A percentile compares a stretch with the other conserved stretches of the same genome.
Evolutionary conservation across 163 green algal genomes (phyloP).

Genomic region (Picocystis sp.): DNA sequence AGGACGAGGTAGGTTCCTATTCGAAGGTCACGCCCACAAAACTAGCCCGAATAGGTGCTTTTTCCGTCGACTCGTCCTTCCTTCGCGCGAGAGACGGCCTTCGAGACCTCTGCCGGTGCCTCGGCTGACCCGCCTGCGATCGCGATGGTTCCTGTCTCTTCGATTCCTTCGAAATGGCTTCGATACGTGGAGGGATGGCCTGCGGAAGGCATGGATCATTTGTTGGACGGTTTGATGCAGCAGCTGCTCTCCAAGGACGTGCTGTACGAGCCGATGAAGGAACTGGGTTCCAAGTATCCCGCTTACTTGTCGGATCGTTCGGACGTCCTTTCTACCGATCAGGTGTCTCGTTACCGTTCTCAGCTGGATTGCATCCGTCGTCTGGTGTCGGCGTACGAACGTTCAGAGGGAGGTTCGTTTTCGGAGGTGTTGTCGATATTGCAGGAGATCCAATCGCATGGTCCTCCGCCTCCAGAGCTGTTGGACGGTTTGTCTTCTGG

Average conservation of each 20-base stretch:
- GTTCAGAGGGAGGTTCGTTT: conserved; percentile 13
- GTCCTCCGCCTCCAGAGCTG: conserved; percentile 14
- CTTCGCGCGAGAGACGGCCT: too few relatives aligned
- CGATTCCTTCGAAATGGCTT: too few relatives aligned
- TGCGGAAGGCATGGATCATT: conserved; percentile 15
- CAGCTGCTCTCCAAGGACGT: conserved; percentile 77
- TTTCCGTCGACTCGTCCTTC: too few relatives aligned
- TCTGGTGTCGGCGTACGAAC: conserved; percentile 15
- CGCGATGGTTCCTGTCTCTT: too few relatives aligned
- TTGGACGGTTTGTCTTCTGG: neutral
- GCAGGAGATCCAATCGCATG: conserved; percentile 25
- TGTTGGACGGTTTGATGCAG: conserved; percentile 66
- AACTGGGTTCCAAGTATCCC: conserved; percentile 21
- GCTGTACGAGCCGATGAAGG: conserved; percentile 62
- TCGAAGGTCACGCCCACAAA: too few relatives aligned
- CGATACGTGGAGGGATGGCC: too few relatives aligned
- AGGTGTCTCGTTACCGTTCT: conserved; percentile 14
- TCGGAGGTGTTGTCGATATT: conserved; percentile 13
- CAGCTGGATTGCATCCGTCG: conserved; percentile 13
- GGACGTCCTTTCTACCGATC: conserved; percentile 7
- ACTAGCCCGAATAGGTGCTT: too few relatives aligned
- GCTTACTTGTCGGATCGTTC: conserved; percentile 18
- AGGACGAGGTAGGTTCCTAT: too few relatives aligned
- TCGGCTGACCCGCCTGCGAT: too few relatives aligned
- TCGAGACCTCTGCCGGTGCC: too few relatives aligned